Evolutionary conservation across 139 green algal genomes (phyloP), one percentile per base, ranked within the genome.

Genomic region (Nannochloris sp.): DNA sequence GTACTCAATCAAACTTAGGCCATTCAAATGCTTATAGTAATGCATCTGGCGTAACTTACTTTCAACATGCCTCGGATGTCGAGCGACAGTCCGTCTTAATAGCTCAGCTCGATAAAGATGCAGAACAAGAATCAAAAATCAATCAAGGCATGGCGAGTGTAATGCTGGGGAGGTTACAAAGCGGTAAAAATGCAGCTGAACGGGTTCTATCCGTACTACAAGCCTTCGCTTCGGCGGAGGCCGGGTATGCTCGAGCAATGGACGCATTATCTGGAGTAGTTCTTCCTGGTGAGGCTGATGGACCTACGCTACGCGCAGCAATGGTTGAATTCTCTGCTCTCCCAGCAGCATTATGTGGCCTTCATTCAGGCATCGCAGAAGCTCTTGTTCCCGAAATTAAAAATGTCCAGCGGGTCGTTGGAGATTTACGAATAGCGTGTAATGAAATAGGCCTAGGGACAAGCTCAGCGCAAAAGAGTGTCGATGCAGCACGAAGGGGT

Each of bases 151-250:
- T 84, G 55, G 72, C 70, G 25, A 35, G 10, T 10, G 37, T 81
- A 6, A 70, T 80, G 55, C 61, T 67, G 39, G 46, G 44, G 5
- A 61, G 78, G 37, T 38, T 85, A 60, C 54, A 73, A 14, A 72
- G 54, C 36, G 65, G 59, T 13, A 62, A 68, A n/a, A 14, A 42
- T 1, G 54, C 64, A 19, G 37, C 71, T 5, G 78, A 85, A 64
- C 67, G 58, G 32, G 57, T 74, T 36, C 60, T 85, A 23, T 70
- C 67, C 12, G 71, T 79, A 27, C 76, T 84, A 48, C 74, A 83
- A 68, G 78, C 74, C 4, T 56, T 75, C 25, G 62, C 71, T 4
- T 62, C 53, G 3, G 71, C 78, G 23, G 77, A 85, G 65, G 51
- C 38, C 8, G 61, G 63, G 0, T 84, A 76, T 34, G 42, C 64